Conservation (phyloP, 2,329 filamentous ascomycete genomes). For the Aspergillus sp. region DNA sequence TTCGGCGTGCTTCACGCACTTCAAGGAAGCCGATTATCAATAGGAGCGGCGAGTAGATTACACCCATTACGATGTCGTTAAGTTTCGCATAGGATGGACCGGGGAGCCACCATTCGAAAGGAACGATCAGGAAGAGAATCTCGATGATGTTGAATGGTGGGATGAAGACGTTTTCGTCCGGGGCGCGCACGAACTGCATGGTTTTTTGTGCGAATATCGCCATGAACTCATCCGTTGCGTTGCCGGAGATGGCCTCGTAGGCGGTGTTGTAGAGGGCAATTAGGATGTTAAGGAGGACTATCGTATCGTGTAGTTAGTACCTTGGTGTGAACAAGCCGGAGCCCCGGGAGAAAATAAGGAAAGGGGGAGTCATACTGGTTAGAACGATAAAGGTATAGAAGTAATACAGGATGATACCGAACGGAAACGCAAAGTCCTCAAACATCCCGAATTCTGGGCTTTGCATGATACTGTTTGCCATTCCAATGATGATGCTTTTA, state of each 20-base stretch:
- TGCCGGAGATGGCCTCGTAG: slow-evolving; percentile 89
- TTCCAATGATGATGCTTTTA: slow-evolving; percentile 52
- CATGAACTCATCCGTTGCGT: slow-evolving; percentile 93
- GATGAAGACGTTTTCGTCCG: slow-evolving; percentile 98
- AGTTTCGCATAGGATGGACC: slow-evolving; percentile 70
- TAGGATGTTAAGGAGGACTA: slow-evolving; percentile 85
- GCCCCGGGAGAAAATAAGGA: too few relatives aligned
- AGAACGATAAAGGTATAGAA: slow-evolving; percentile 97
- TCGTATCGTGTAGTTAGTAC: slow-evolving; percentile 9
- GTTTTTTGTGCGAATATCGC: slow-evolving; percentile 92
- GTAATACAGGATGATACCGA: slow-evolving; percentile 94
- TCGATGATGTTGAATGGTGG: slow-evolving; percentile 94
- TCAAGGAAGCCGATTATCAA: slow-evolving; percentile 75
- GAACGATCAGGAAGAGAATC: slow-evolving; percentile 72
- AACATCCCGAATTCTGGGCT: slow-evolving; percentile 88
- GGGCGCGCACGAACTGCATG: slow-evolving; percentile 93
- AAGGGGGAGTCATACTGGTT: slow-evolving; percentile 55
- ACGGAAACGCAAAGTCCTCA: slow-evolving; percentile 86
- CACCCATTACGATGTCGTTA: slow-evolving; percentile 85
- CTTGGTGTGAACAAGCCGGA: background rate
- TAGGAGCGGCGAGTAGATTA: slow-evolving; percentile 81
- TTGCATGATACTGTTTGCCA: slow-evolving; percentile 87
- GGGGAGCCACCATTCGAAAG: slow-evolving; percentile 96
- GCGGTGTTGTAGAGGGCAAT: slow-evolving; percentile 97
- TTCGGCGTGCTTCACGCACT: slow-evolving; percentile 62